A percentile compares a stretch with the other conserved stretches of the same genome.
Evolutionary conservation across 2,329 filamentous ascomycete genomes (phyloP).

Genomic region (Arachnomyces sp.): DNA sequence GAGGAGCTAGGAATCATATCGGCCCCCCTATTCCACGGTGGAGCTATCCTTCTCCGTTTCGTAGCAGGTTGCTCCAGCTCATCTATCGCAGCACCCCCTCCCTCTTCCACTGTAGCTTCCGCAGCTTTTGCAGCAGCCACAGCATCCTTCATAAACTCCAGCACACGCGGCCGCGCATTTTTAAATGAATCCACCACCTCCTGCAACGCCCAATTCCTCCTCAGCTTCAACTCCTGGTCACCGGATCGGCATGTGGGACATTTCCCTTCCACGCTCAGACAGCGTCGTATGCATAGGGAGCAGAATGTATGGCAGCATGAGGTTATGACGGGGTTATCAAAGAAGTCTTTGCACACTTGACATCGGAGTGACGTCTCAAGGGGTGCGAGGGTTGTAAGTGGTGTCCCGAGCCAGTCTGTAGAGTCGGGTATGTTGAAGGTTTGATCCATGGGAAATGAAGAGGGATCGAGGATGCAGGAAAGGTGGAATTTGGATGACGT

Average conservation of each 20-base stretch:
- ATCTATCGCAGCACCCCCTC: constrained; percentile 25
- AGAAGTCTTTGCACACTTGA: constrained; percentile 98
- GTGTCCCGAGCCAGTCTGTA: constrained; percentile 42
- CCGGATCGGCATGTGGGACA: constrained; percentile 73
- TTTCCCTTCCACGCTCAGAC: constrained; percentile 71
- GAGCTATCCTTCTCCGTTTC: constrained; percentile 30
- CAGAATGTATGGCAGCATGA: constrained; percentile 95
- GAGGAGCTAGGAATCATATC: constrained; percentile 25
- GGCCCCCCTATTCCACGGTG: constrained; percentile 29
- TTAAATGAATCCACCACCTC: constrained; percentile 76
- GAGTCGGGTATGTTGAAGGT: constrained; percentile 35
- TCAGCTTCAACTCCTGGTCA: constrained; percentile 76
- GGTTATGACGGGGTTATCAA: constrained; percentile 86
- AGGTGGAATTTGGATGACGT: constrained; percentile 4
- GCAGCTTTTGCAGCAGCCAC: constrained; percentile 28
- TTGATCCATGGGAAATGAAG: constrained; percentile 22
- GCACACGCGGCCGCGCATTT: constrained; percentile 51
- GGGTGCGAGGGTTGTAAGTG: constrained; percentile 34
- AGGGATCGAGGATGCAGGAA: constrained; percentile 1
- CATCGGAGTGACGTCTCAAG: constrained; percentile 83
- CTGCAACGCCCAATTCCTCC: constrained; percentile 75
- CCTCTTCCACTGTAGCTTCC: constrained; percentile 45
- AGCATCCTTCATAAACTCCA: constrained; percentile 53
- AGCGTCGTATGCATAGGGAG: constrained; percentile 85
- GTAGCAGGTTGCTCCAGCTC: constrained; percentile 20